A percentile compares a stretch with the other conserved stretches of the same genome.
phyloP scores from a whole-genome alignment of 139 green algal species.

The Volvox africanus region DNA sequence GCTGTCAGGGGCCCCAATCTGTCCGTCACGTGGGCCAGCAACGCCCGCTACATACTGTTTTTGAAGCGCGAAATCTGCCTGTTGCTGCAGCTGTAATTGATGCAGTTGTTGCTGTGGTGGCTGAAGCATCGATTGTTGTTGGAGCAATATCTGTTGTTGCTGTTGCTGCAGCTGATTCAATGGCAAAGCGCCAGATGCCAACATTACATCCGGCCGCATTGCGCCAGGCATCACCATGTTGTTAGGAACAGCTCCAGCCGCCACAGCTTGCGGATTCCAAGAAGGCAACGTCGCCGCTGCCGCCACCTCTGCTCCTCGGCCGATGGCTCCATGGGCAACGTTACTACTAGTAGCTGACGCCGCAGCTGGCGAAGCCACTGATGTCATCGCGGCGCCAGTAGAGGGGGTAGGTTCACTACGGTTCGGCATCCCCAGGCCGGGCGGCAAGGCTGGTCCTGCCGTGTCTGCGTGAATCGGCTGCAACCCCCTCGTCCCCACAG shows the following conservation, averaged over 20 bases:
- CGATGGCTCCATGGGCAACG: neutral
- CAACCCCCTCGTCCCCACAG: neutral
- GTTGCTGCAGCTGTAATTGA: neutral
- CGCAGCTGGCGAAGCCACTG: neutral
- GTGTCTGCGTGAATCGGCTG: neutral
- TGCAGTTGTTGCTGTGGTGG: conserved; percentile 4
- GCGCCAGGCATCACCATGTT: neutral
- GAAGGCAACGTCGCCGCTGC: neutral
- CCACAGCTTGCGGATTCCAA: conserved; percentile 11
- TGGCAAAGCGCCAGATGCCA: neutral
- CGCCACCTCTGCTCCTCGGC: neutral
- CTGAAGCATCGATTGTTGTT: neutral
- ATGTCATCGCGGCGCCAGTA: neutral
- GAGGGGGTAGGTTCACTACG: neutral
- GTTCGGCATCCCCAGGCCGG: neutral
- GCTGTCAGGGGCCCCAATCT: neutral
- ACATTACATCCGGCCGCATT: neutral
- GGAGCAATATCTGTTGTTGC: neutral
- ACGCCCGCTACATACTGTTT: neutral
- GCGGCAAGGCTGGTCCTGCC: neutral
- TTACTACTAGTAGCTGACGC: neutral
- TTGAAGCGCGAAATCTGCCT: neutral
- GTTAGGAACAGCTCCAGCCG: neutral
- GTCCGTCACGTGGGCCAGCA: neutral
- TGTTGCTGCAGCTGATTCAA: conserved; percentile 5